Conservation (phyloP, 164 flowering plant species). For the Dillenia turbinata region DNA sequence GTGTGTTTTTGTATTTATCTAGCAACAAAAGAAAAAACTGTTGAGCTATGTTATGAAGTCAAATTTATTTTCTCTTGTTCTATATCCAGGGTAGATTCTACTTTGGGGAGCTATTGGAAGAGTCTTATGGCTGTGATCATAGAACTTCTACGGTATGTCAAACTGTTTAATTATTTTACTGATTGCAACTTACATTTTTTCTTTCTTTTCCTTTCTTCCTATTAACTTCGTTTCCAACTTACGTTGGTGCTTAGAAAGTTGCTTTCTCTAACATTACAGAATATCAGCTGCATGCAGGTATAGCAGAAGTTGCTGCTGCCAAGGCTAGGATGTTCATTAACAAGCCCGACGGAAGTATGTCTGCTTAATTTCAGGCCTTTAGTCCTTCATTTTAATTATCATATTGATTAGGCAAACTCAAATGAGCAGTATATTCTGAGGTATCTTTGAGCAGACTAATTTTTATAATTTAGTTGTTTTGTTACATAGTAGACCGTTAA, state of each 20-base stretch:
- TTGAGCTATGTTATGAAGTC: too few relatives aligned
- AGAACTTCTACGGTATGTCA: conserved; percentile 52
- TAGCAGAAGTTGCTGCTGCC: conserved; percentile 98
- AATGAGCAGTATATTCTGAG: too few relatives aligned
- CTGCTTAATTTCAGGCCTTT: background rate
- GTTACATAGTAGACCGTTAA: too few relatives aligned
- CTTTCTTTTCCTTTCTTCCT: too few relatives aligned
- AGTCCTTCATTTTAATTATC: background rate
- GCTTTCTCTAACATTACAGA: conserved; percentile 12
- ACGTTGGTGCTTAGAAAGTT: background rate
- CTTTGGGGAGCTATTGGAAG: conserved; percentile 76
- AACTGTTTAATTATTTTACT: conserved; percentile 1
- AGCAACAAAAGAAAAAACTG: too few relatives aligned
- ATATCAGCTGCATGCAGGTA: conserved; percentile 83
- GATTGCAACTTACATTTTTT: too few relatives aligned
- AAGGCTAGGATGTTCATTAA: conserved; percentile 95
- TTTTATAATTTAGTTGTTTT: too few relatives aligned
- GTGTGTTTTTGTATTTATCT: too few relatives aligned
- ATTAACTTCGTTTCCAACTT: too few relatives aligned
- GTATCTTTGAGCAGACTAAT: too few relatives aligned
- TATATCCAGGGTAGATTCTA: conserved; percentile 83
- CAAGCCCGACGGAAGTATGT: conserved; percentile 98
- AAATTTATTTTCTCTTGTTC: background rate
- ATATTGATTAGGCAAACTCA: too few relatives aligned
- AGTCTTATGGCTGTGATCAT: conserved; percentile 62